phyloP scores from a whole-genome alignment of 371 early-diverging fungal genomes.

The Coemansia sp. region DNA sequence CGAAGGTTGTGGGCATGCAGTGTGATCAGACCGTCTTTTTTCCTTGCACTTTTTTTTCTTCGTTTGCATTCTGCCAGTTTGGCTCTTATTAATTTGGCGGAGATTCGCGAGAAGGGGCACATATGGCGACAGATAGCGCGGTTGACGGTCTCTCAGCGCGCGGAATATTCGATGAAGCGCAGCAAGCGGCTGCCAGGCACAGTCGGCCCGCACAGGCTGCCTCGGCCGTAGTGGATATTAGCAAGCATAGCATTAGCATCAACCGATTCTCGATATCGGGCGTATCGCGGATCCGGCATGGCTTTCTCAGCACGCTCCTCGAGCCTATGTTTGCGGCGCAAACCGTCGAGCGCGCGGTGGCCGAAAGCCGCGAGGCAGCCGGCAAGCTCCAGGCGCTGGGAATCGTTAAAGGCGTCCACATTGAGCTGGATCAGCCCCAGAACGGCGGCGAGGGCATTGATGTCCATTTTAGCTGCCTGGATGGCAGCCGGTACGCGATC shows the following conservation, averaged over 20 bases:
- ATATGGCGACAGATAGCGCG: neutral
- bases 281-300: slow-evolving; percentile 21
- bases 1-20: too few relatives aligned
- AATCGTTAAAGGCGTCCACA: slow-evolving; percentile 68
- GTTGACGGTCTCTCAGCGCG: slow-evolving; percentile 5
- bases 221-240: slow-evolving; percentile 1
- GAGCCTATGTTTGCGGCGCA: slow-evolving; percentile 50
- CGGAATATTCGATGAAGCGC: slow-evolving; percentile 4
- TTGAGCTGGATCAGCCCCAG: slow-evolving; percentile 61
- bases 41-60: too few relatives aligned
- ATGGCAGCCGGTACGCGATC: slow-evolving; percentile 66
- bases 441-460: slow-evolving; percentile 57
- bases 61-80: too few relatives aligned
- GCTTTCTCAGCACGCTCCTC: slow-evolving; percentile 17
- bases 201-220: neutral
- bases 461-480: slow-evolving; percentile 68
- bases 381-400: slow-evolving; percentile 67
- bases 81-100: too few relatives aligned
- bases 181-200: neutral
- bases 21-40: too few relatives aligned
- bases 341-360: slow-evolving; percentile 68
- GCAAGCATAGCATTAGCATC: neutral
- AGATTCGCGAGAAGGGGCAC: too few relatives aligned
- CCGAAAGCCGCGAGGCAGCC: slow-evolving; percentile 61
- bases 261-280: slow-evolving; percentile 18